Conservation (phyloP, 2,329 filamentous ascomycete species). For the Colletotrichum liaoningense region DNA sequence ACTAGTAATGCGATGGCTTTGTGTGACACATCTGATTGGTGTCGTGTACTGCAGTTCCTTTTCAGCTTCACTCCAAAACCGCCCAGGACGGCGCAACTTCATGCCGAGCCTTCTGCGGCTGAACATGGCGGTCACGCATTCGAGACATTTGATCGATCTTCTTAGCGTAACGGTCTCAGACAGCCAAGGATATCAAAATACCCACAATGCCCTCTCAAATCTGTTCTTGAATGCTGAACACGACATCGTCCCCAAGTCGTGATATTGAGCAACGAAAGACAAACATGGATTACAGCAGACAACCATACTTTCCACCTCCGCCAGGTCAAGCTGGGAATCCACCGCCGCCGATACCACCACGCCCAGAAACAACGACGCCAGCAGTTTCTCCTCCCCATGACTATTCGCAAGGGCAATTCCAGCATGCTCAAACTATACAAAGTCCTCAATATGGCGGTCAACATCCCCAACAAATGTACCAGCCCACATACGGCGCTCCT, state of each 20-base stretch:
- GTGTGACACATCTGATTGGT: background rate
- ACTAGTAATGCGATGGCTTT: background rate
- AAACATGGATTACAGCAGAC: background rate
- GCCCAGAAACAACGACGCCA: background rate
- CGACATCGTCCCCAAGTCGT: background rate
- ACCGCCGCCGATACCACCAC: constrained; percentile 14
- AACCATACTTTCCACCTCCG: constrained; percentile 20
- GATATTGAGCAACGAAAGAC: background rate
- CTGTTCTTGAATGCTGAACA: background rate
- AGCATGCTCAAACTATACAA: background rate
- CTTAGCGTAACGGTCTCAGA: background rate
- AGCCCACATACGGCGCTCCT: background rate
- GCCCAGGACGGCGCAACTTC: background rate
- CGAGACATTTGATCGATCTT: background rate
- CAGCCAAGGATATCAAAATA: background rate
- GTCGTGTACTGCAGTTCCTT: background rate
- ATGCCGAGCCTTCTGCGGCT: background rate
- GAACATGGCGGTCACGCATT: background rate
- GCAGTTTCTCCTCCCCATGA: background rate
- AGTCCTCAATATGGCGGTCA: background rate
- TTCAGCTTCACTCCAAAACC: background rate
- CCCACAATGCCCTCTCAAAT: background rate
- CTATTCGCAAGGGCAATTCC: background rate
- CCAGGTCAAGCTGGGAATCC: constrained; percentile 6
- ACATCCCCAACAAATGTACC: background rate